Percentiles rank a stretch among this genome's conserved stretches.
phyloP scores from a whole-genome alignment of 2,329 filamentous ascomycete species.

The Hypoxylon sp. region DNA sequence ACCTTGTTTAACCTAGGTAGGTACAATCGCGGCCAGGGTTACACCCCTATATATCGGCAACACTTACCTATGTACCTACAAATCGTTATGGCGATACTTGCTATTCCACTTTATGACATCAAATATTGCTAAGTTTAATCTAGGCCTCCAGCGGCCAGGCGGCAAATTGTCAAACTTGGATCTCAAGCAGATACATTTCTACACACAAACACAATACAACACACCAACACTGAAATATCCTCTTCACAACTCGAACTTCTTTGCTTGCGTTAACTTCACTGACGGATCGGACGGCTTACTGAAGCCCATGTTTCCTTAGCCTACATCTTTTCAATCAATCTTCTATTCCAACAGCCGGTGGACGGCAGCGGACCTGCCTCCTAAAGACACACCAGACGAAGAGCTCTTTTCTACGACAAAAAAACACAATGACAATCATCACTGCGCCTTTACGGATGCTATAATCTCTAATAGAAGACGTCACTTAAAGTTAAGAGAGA shows the following conservation, averaged over 20 bases:
- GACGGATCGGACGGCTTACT: background rate
- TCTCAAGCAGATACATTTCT: background rate
- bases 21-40: too few species aligned
- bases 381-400: conserved; percentile 5
- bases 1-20: too few species aligned
- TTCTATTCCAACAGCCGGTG: background rate
- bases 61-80: background rate
- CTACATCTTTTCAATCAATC: background rate
- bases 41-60: too few species aligned
- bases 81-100: background rate
- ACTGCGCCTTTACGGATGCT: background rate
- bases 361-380: background rate
- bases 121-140: background rate
- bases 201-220: background rate
- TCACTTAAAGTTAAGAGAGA: background rate
- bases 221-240: background rate
- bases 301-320: background rate
- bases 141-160: background rate
- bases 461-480: background rate
- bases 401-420: conserved; percentile 29
- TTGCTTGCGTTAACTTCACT: background rate
- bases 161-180: background rate
- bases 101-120: background rate
- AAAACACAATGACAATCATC: conserved; percentile 2
- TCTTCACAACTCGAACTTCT: background rate